Conservation (phyloP, 2,329 filamentous ascomycete species). For the Trichoderma breve region DNA sequence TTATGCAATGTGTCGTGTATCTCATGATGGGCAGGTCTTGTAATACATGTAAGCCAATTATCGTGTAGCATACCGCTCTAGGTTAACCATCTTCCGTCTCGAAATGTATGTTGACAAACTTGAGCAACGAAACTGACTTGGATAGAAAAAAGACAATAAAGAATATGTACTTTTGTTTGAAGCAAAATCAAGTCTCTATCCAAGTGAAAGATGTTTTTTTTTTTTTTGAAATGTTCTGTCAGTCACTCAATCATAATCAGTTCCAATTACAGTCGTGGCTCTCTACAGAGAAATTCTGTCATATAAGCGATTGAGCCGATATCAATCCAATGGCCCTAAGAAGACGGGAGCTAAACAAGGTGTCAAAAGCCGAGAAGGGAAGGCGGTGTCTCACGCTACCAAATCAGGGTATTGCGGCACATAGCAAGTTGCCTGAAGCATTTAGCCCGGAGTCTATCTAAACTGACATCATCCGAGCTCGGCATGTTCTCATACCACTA, state of each 20-base stretch:
- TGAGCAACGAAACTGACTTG: background rate
- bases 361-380: background rate
- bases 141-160: background rate
- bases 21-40: background rate
- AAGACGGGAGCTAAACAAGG: background rate
- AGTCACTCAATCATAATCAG: background rate
- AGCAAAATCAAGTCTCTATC: background rate
- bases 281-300: background rate
- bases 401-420: background rate
- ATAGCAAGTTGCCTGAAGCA: background rate
- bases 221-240: background rate
- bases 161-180: background rate
- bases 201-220: background rate
- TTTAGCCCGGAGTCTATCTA: background rate
- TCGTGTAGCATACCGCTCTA: background rate
- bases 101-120: background rate
- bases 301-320: background rate
- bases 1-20: background rate
- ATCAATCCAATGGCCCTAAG: background rate
- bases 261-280: background rate
- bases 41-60: background rate
- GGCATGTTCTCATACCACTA: slow-evolving; percentile 16
- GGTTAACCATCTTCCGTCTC: background rate
- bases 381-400: background rate
- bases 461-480: slow-evolving; percentile 17